Evolutionary conservation across 768 basidiomycete species (phyloP).

Genomic region (Amanita pallidorosea): DNA sequence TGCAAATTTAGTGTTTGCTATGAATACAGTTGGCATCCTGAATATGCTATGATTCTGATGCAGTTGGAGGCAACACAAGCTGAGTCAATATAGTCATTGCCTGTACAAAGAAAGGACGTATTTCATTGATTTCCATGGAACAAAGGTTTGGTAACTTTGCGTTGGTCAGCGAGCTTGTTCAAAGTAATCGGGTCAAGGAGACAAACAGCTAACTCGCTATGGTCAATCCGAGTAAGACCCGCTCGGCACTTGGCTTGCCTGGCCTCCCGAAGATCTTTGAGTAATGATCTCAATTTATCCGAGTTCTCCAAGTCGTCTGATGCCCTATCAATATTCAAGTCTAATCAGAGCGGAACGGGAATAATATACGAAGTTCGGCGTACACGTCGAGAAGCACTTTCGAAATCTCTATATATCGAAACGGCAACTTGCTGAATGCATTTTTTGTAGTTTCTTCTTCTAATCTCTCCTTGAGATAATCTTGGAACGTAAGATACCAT

Average conservation of each 20-base stretch:
- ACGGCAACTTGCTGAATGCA: constrained; percentile 73
- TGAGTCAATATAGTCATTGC: constrained; percentile 50
- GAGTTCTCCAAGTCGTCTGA: constrained; percentile 82
- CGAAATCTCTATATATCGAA: constrained; percentile 82
- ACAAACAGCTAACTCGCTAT: constrained; percentile 71
- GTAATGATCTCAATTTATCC: constrained; percentile 71
- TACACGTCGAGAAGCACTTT: constrained; percentile 92
- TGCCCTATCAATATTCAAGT: constrained; percentile 39
- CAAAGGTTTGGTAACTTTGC: constrained; percentile 72
- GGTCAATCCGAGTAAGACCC: constrained; percentile 71
- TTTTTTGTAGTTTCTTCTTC: constrained; percentile 62
- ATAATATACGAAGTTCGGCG: constrained; percentile 16
- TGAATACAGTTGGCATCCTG: background rate
- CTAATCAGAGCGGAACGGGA: background rate
- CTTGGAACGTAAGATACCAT: constrained; percentile 25
- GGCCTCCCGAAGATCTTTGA: constrained; percentile 94
- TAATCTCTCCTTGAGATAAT: constrained; percentile 70
- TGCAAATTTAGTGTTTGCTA: background rate
- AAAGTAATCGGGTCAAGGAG: background rate
- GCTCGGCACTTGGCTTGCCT: constrained; percentile 89
- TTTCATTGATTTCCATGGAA: constrained; percentile 91
- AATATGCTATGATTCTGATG: background rate
- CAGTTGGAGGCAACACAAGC: background rate
- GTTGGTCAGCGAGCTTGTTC: background rate
- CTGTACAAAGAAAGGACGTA: constrained; percentile 79